Evolutionary conservation across 2,329 filamentous ascomycete genomes (phyloP).

Genomic region (Orbilia brochopaga): DNA sequence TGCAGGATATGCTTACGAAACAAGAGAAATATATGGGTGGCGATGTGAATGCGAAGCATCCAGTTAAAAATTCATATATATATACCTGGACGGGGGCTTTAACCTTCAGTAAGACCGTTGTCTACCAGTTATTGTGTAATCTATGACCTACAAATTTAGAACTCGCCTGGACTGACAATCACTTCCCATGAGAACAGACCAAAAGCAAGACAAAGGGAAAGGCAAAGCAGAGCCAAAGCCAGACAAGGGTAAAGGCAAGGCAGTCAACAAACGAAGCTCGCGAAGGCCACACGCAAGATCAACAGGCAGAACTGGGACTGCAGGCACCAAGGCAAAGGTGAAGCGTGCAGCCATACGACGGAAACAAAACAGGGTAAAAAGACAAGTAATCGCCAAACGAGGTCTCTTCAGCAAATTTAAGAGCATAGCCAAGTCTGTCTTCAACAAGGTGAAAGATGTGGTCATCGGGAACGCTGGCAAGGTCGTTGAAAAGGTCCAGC

Average conservation of each 20-base stretch:
- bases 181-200: not conserved
- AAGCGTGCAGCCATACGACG: not conserved
- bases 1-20: too few relatives aligned
- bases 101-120: conserved; percentile 1
- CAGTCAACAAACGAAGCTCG: too few relatives aligned
- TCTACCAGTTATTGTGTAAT: too few relatives aligned
- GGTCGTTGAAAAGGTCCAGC: not conserved
- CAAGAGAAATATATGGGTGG: too few relatives aligned
- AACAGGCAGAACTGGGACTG: too few relatives aligned
- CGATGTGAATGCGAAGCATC: too few relatives aligned
- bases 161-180: not conserved
- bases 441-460: not conserved
- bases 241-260: conserved; percentile 8
- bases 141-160: too few relatives aligned
- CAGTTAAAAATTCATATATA: too few relatives aligned
- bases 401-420: conserved; percentile 3
- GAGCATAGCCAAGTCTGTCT: not conserved
- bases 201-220: not conserved
- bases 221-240: conserved; percentile 9
- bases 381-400: not conserved
- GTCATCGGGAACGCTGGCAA: not conserved
- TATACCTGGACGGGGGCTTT: not conserved
- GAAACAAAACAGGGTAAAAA: too few relatives aligned
- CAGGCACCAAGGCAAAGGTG: too few relatives aligned
- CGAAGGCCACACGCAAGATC: too few relatives aligned